Percentiles rank a stretch among this genome's conserved stretches.
Evolutionary conservation across 148 eudicot species (phyloP).

Genomic region (Polygonum maritimum): DNA sequence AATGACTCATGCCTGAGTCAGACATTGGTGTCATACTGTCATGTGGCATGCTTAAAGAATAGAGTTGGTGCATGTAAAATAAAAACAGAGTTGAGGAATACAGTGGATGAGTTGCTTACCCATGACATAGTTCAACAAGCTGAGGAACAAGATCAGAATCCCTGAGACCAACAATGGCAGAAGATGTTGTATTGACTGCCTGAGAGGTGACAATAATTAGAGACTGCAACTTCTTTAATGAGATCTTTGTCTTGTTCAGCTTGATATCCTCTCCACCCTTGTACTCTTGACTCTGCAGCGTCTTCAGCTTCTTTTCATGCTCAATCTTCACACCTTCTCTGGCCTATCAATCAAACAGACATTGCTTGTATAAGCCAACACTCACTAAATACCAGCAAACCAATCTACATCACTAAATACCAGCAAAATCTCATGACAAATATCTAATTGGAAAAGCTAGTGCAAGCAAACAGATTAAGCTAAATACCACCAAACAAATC

Average conservation of each 20-base stretch:
- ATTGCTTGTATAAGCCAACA: neutral
- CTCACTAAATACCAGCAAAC: neutral
- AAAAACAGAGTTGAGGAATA: no score
- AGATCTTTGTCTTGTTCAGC: slow-evolving; percentile 87
- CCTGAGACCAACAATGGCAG: slow-evolving; percentile 61
- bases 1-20: no score
- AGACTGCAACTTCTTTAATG: slow-evolving; percentile 71
- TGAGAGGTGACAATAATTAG: slow-evolving; percentile 83
- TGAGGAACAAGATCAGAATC: slow-evolving; percentile 87
- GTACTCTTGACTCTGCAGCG: slow-evolving; percentile 75
- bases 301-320: slow-evolving; percentile 76
- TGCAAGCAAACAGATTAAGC: no score
- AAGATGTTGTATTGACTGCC: slow-evolving; percentile 88
- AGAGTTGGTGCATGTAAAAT: neutral
- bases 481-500: no score
- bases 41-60: no score
- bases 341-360: slow-evolving; percentile 36
- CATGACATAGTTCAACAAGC: slow-evolving; percentile 89
- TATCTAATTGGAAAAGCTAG: neutral
- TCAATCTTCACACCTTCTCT: slow-evolving; percentile 92
- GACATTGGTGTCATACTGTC: neutral
- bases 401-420: neutral
- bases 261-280: slow-evolving; percentile 67
- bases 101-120: slow-evolving; percentile 37
- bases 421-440: neutral